A percentile compares a stretch with the other conserved stretches of the same genome.
Evolutionary conservation across 1,284 basidiomycete species (phyloP).

Genomic region (Cryptococcus maquisensis): DNA sequence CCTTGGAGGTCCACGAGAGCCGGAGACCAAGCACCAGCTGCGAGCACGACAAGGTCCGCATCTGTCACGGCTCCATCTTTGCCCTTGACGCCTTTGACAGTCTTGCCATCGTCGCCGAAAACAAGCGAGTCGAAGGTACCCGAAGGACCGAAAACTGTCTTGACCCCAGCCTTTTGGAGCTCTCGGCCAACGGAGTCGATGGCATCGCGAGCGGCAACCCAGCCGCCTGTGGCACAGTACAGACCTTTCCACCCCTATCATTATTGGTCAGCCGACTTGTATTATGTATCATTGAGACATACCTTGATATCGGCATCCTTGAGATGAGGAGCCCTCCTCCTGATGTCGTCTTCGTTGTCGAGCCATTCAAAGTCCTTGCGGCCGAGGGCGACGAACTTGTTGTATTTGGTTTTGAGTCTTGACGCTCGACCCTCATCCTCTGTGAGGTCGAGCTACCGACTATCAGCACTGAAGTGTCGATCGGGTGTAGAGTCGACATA

Average conservation of each 20-base stretch:
- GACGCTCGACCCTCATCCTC: neutral
- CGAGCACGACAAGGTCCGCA: constrained; percentile 43
- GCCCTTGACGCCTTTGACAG: constrained; percentile 31
- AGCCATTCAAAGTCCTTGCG: constrained; percentile 4
- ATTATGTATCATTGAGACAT: constrained; percentile 6
- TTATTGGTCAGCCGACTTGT: constrained; percentile 6
- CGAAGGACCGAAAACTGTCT: constrained; percentile 29
- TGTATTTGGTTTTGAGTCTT: neutral
- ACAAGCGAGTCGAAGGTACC: constrained; percentile 36
- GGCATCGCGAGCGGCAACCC: constrained; percentile 43
- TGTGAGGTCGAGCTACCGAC: constrained; percentile 8
- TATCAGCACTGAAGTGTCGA: neutral
- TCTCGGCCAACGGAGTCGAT: constrained; percentile 39
- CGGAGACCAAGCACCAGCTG: constrained; percentile 46
- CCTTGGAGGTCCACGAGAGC: constrained; percentile 42
- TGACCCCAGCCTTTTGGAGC: constrained; percentile 33
- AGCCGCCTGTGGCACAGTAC: constrained; percentile 34
- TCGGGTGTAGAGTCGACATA: constrained; percentile 11
- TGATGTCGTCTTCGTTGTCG: constrained; percentile 24
- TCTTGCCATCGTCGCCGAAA: constrained; percentile 17
- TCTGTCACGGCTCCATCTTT: constrained; percentile 34
- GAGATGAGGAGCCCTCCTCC: constrained; percentile 21
- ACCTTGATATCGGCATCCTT: constrained; percentile 19
- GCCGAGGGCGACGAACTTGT: neutral
- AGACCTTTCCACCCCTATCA: constrained; percentile 35